Evolutionary conservation across 2,329 filamentous ascomycete genomes (phyloP).

Genomic region (Sporothrix phasma): DNA sequence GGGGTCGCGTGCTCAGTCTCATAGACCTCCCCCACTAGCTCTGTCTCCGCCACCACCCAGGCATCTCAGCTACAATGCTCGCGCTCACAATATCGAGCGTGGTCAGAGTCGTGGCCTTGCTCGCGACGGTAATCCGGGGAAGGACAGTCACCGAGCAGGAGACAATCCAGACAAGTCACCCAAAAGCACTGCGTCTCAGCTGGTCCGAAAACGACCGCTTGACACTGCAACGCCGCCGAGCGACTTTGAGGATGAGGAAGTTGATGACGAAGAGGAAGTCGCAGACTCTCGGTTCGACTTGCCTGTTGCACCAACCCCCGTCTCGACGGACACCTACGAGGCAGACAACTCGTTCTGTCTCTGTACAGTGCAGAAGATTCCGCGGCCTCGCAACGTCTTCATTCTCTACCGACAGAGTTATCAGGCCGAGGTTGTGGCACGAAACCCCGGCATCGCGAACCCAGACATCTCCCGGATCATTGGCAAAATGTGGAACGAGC

Average conservation of each 20-base stretch:
- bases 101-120: background rate
- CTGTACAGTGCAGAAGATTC: background rate
- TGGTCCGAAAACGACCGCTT: background rate
- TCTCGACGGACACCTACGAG: background rate
- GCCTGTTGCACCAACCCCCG: background rate
- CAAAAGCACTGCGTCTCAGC: background rate
- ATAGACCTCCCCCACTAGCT: background rate
- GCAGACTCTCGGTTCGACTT: background rate
- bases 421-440: constrained; percentile 68
- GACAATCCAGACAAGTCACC: background rate
- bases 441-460: constrained; percentile 84
- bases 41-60: background rate
- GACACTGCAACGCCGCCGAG: background rate
- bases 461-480: constrained; percentile 97
- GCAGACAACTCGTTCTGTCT: background rate
- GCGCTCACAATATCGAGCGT: background rate
- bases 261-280: background rate
- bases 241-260: background rate
- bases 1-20: background rate
- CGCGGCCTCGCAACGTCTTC: constrained; percentile 49
- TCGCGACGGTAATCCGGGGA: background rate
- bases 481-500: constrained; percentile 78
- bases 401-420: constrained; percentile 94
- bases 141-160: background rate
- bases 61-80: background rate